phyloP scores from a whole-genome alignment of 1,139 yeast species.

The Hemisphaericaspora lyxosophila region DNA sequence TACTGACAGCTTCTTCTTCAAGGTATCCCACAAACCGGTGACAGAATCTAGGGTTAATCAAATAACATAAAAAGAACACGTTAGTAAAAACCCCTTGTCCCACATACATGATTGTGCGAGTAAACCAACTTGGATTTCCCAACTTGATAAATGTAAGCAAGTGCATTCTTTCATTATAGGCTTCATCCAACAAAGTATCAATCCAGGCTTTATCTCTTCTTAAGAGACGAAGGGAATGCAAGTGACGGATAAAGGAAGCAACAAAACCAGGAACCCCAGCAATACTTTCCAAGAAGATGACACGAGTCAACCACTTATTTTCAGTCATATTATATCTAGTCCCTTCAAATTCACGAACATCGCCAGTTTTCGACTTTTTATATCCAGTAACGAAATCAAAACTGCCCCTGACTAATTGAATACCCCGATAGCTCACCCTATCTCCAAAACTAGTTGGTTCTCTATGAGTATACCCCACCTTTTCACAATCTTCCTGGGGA shows the following conservation, averaged over 20 bases:
- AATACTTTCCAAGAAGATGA: conserved; percentile 66
- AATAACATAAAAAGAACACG: conserved; percentile 59
- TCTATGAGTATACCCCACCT: conserved; percentile 53
- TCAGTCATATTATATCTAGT: conserved; percentile 59
- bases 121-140: conserved; percentile 63
- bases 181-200: conserved; percentile 72
- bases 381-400: conserved; percentile 71
- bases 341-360: conserved; percentile 39
- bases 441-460: conserved; percentile 51
- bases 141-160: conserved; percentile 66
- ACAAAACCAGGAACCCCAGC: conserved; percentile 86
- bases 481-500: conserved; percentile 45
- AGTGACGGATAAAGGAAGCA: conserved; percentile 67
- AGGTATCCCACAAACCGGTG: conserved; percentile 78
- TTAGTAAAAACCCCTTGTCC: conserved; percentile 77
- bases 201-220: conserved; percentile 75
- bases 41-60: conserved; percentile 61
- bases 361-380: conserved; percentile 44
- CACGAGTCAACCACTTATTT: conserved; percentile 65
- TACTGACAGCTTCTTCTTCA: conserved; percentile 76
- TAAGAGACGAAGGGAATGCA: conserved; percentile 59
- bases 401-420: conserved; percentile 42
- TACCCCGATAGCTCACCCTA: conserved; percentile 49
- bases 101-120: conserved; percentile 54
- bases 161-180: conserved; percentile 80